phyloP scores from a whole-genome alignment of 2,329 filamentous ascomycete species.

The Pseudopithomyces maydicus region DNA sequence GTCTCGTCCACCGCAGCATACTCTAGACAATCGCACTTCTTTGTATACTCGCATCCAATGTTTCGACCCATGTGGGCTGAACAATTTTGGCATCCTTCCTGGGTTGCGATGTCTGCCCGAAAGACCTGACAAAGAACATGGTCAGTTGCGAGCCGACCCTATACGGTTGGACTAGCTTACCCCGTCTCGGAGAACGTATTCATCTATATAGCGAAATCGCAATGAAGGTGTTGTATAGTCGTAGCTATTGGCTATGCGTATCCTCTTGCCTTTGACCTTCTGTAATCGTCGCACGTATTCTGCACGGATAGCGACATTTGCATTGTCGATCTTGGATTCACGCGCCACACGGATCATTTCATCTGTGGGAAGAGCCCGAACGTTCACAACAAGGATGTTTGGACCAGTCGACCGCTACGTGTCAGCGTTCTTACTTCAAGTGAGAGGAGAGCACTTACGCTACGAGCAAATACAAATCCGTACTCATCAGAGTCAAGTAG shows the following conservation, averaged over 20 bases:
- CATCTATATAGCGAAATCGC: conserved; percentile 71
- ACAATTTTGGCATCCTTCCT: conserved; percentile 70
- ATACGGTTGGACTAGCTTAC: conserved; percentile 28
- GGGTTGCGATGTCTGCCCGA: conserved; percentile 64
- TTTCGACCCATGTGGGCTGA: conserved; percentile 56
- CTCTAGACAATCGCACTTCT: conserved; percentile 70
- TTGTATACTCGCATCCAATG: conserved; percentile 66
- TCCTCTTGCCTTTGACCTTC: conserved; percentile 39
- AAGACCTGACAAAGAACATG: conserved; percentile 45
- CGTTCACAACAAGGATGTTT: conserved; percentile 33
- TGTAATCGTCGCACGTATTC: conserved; percentile 43
- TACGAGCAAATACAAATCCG: conserved; percentile 43
- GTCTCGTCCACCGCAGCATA: conserved; percentile 59
- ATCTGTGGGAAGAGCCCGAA: conserved; percentile 38
- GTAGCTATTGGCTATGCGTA: conserved; percentile 68
- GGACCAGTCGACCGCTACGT: conserved; percentile 16
- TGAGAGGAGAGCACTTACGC: conserved; percentile 24
- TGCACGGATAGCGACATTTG: conserved; percentile 42
- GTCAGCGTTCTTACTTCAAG: background rate
- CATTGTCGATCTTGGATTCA: conserved; percentile 30
- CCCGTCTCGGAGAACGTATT: conserved; percentile 63
- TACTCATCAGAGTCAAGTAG: conserved; percentile 42
- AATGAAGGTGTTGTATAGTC: conserved; percentile 62
- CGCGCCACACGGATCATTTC: conserved; percentile 43
- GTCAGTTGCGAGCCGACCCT: background rate